Base-by-base conservation (phyloP, 495 filamentous ascomycete genomes). In the Aspergillus diversus region DNA sequence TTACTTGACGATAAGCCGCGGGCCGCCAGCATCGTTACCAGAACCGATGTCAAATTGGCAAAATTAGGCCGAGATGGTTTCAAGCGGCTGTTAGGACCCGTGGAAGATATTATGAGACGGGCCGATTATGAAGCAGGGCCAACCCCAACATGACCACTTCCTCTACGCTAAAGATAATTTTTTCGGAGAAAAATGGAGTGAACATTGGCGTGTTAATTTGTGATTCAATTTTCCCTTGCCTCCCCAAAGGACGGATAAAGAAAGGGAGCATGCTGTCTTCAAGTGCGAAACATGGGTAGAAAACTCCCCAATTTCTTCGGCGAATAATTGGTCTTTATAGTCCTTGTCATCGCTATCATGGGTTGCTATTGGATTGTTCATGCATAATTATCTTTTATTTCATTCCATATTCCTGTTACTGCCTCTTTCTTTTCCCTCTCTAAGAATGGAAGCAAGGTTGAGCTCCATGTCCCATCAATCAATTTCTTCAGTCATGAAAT, bases 41-140 rank as follows among this genome's bases (percentile, higher is more conserved):
- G 83, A 67, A 92, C 88, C 0, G 77, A 83, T 11, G 91, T 96
- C 70, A 98, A 97, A 78, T 92, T 98, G n/a, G 96, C 95, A 17
- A 91, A 87, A 34, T 76, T 99, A 33, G 94, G 92, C 32, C 97
- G 97, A 67, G 91, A 91, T 66, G 96, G 93, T 5, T 99, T 99
- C 76, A 93, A 97, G 82, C 83, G 95, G 67, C 79, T 99, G 69
- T 79, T 99, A 52, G 95, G 95, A 3, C 92, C 95, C 5, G 93
- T 97, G 55, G 93, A 96, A 73, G 87, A 91, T 46, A 96, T 99
- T 71, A 96, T 99, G 93, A 77, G 96, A 70, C 84, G 95, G 70
- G 90, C 89, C 54, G 89, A 92, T 54, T 84, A 84, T 63, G 69
- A 77, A 55, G 39, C 72, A 61, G 71, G 48, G 48, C 74, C 66